Evolutionary conservation across 2,329 filamentous ascomycete species (phyloP).

Genomic region (Boeremia exigua): DNA sequence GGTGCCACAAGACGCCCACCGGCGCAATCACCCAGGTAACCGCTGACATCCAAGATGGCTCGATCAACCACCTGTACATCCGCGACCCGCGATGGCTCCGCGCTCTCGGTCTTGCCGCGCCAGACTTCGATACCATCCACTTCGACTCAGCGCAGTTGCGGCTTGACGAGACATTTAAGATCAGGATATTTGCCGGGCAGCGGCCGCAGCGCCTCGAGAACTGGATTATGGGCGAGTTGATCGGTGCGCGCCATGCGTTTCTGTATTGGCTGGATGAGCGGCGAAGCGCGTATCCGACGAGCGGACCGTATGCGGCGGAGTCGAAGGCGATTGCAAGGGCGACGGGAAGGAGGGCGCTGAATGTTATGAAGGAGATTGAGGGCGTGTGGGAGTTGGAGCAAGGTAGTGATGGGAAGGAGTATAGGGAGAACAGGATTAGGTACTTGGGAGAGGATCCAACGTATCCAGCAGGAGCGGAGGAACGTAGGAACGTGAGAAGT

Average conservation of each 20-base stretch:
- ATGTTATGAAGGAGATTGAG: conserved; percentile 25
- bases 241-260: conserved; percentile 22
- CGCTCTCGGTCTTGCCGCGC: conserved; percentile 16
- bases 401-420: not conserved
- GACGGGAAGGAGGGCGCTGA: conserved; percentile 7
- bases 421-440: not conserved
- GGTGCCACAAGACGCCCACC: conserved; percentile 3
- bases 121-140: conserved; percentile 1
- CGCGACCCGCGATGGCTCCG: conserved; percentile 16
- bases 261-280: conserved; percentile 25
- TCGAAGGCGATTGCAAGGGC: conserved; percentile 12
- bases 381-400: conserved; percentile 21
- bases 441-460: not conserved
- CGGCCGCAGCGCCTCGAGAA: not conserved
- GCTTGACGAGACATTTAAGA: conserved; percentile 19
- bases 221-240: conserved; percentile 22
- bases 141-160: not conserved
- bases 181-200: conserved; percentile 10
- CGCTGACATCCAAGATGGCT: conserved; percentile 21
- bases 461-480: not conserved
- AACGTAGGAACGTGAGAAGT: not conserved
- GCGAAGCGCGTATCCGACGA: conserved; percentile 9
- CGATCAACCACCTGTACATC: conserved; percentile 24
- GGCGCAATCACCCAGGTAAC: conserved; percentile 17
- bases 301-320: conserved; percentile 13